phyloP scores from a whole-genome alignment of 345 rosid genomes.

The Corchorus capsularis region DNA sequence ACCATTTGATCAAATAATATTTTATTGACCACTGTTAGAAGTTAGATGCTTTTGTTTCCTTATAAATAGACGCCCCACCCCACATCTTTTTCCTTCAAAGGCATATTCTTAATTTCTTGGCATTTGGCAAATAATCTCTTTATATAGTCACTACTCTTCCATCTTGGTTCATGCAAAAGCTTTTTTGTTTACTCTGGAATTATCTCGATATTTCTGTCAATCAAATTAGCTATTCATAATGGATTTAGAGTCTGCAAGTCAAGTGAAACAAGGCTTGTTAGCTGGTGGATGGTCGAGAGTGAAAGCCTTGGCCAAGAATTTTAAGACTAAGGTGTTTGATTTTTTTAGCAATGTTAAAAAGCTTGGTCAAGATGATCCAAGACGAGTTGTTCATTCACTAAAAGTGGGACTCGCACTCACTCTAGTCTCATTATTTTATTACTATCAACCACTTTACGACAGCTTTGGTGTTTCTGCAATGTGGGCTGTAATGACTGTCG shows the following conservation, averaged over 20 bases:
- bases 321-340: slow-evolving; percentile 18
- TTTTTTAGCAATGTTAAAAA: slow-evolving; percentile 33
- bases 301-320: slow-evolving; percentile 20
- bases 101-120: slow-evolving; percentile 2
- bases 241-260: slow-evolving; percentile 25
- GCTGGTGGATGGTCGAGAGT: slow-evolving; percentile 20
- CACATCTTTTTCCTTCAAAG: background rate
- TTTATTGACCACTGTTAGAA: background rate
- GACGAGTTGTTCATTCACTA: slow-evolving; percentile 66
- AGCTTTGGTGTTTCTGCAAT: slow-evolving; percentile 68
- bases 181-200: background rate
- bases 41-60: background rate
- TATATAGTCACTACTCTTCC: background rate
- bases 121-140: too few species aligned
- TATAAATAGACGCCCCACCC: slow-evolving; percentile 26
- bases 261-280: background rate
- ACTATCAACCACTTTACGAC: slow-evolving; percentile 59
- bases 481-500: slow-evolving; percentile 90
- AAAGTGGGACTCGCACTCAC: slow-evolving; percentile 73
- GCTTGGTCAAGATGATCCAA: slow-evolving; percentile 65
- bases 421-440: slow-evolving; percentile 62
- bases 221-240: slow-evolving; percentile 9
- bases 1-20: background rate
- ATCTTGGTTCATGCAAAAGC: slow-evolving; percentile 9
- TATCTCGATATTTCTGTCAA: background rate